Evolutionary conservation across 495 filamentous ascomycete genomes (phyloP).

Genomic region (Sporormia fimetaria): DNA sequence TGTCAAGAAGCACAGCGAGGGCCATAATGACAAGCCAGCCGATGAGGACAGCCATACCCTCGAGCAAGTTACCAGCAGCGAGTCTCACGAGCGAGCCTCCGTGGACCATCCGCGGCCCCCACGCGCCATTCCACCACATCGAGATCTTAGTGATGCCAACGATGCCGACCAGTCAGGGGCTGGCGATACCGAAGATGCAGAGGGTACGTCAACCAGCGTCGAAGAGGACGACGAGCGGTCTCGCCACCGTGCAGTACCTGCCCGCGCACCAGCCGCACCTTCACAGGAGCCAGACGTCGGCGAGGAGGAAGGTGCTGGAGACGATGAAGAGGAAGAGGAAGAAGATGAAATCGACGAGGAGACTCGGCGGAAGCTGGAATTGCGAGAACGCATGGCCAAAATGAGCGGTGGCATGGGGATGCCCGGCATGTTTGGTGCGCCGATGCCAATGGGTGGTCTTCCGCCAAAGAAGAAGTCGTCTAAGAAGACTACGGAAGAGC

Average conservation of each 20-base stretch:
- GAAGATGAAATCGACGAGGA: constrained; percentile 92
- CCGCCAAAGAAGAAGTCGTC: constrained; percentile 52
- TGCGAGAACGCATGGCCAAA: constrained; percentile 91
- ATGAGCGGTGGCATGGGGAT: constrained; percentile 98
- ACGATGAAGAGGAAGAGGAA: constrained; percentile 60
- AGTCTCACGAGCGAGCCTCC: constrained; percentile 24
- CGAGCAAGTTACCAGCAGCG: constrained; percentile 23
- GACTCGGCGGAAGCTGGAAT: constrained; percentile 69
- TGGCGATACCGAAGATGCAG: constrained; percentile 72
- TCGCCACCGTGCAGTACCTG: constrained; percentile 12
- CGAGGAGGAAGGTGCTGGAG: constrained; percentile 40
- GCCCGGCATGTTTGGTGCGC: constrained; percentile 80
- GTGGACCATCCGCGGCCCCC: constrained; percentile 32
- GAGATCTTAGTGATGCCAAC: constrained; percentile 64
- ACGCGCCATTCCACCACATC: constrained; percentile 33
- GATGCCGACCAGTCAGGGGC: constrained; percentile 85
- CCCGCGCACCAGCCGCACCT: constrained; percentile 21
- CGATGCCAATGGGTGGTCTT: constrained; percentile 47
- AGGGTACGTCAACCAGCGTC: constrained; percentile 59
- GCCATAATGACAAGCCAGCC: constrained; percentile 23
- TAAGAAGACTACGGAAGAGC: constrained; percentile 39
- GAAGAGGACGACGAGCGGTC: constrained; percentile 57
- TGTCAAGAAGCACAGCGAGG: constrained; percentile 65
- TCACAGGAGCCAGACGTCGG: constrained; percentile 28
- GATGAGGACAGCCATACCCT: constrained; percentile 21